These are phyloP conservation scores for Daucus carota DNA, from an alignment of 129 eudicot species.

Conservation along the genomic window DH1_v3.0 NC_030381.2:27857501-27858000, in stretches of 20 bases:
- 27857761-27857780: neutral
- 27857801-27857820: neutral
- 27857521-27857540: neutral
- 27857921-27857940: slow-evolving; percentile 93
- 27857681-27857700: neutral
- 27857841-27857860: slow-evolving; percentile 96
- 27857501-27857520: neutral
- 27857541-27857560: neutral
- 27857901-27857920: slow-evolving; percentile 83
- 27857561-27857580: neutral
- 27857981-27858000: slow-evolving; percentile 95
- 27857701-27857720: neutral
- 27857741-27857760: neutral
- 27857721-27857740: neutral
- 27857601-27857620: neutral
- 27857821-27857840: neutral
- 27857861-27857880: slow-evolving; percentile 82
- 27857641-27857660: neutral
- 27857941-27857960: slow-evolving; percentile 92
- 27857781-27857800: neutral
- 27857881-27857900: slow-evolving; percentile 74
- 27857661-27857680: neutral
- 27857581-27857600: neutral
- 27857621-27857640: neutral
- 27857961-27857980: slow-evolving; percentile 98